Percentiles rank a stretch among this genome's conserved stretches.
phyloP scores from a whole-genome alignment of 2,329 filamentous ascomycete species.

The Ramichloridium luteum region DNA sequence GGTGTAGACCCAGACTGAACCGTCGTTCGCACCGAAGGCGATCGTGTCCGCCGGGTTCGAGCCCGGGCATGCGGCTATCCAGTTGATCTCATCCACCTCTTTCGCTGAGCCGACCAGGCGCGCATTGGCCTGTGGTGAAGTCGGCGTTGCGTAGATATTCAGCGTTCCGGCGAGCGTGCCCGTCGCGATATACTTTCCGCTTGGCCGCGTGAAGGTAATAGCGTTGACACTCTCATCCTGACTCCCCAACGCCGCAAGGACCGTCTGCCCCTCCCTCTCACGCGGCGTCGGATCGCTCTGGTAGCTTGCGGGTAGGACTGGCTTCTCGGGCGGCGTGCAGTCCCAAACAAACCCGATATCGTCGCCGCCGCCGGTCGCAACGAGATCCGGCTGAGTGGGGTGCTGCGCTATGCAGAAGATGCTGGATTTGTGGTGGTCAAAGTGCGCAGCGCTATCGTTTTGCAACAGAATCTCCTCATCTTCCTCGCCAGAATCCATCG shows the following conservation, averaged over 20 bases:
- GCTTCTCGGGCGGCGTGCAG: slow-evolving; percentile 47
- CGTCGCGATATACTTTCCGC: slow-evolving; percentile 73
- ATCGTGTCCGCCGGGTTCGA: slow-evolving; percentile 63
- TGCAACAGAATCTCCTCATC: slow-evolving; percentile 64
- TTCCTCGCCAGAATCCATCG: slow-evolving; percentile 66
- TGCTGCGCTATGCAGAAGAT: slow-evolving; percentile 95
- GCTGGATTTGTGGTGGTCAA: slow-evolving; percentile 79
- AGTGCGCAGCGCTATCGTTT: slow-evolving; percentile 89
- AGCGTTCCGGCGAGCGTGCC: slow-evolving; percentile 79
- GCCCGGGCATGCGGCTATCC: slow-evolving; percentile 66
- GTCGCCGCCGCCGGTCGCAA: slow-evolving; percentile 78
- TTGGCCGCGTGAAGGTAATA: slow-evolving; percentile 69
- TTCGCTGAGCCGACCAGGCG: slow-evolving; percentile 63
- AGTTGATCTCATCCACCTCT: slow-evolving; percentile 93
- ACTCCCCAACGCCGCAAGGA: slow-evolving; percentile 67
- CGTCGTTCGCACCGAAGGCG: slow-evolving; percentile 79
- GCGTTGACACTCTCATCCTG: slow-evolving; percentile 87
- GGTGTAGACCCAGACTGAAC: slow-evolving; percentile 92
- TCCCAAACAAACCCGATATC: slow-evolving; percentile 84
- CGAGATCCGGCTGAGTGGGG: slow-evolving; percentile 60
- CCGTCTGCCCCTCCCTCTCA: slow-evolving; percentile 46
- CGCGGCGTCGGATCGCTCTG: slow-evolving; percentile 51
- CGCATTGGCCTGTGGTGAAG: slow-evolving; percentile 10
- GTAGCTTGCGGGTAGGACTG: slow-evolving; percentile 66
- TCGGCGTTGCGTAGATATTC: slow-evolving; percentile 38